Conservation (phyloP, 257 asterid genomes). For the Orobanche coerulescens region DNA sequence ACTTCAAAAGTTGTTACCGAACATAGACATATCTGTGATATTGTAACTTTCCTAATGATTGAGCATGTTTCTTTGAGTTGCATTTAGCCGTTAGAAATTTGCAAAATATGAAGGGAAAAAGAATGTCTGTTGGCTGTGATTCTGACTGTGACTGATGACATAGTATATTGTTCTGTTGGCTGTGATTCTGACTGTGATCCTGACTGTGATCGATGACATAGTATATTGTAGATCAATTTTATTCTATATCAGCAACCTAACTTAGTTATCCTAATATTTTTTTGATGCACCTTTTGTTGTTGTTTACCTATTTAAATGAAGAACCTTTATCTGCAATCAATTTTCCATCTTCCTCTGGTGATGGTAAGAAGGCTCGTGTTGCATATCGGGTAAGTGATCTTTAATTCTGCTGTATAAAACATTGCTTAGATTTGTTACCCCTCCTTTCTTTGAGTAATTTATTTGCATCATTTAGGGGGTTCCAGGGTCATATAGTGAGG, state of each 20-base stretch:
- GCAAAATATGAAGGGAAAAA: too few relatives aligned
- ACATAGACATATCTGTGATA: too few relatives aligned
- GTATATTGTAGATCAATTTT: neutral
- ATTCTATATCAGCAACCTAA: neutral
- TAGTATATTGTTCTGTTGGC: too few relatives aligned
- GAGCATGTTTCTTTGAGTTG: neutral
- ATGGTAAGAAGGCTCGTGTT: conserved; percentile 61
- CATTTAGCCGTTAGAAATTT: neutral
- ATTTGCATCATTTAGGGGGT: conserved; percentile 41
- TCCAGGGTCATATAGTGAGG: conserved; percentile 90
- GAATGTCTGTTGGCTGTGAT: too few relatives aligned
- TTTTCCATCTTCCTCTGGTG: conserved; percentile 29
- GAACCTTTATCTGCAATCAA: conserved; percentile 73
- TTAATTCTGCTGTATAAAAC: neutral
- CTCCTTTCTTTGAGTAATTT: conserved; percentile 16
- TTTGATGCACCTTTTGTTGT: neutral
- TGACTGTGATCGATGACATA: too few relatives aligned
- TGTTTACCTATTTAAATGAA: conserved; percentile 27
- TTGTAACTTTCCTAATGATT: conserved; percentile 7
- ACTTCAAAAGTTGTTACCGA: too few relatives aligned
- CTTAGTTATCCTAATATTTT: neutral
- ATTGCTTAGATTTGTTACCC: neutral
- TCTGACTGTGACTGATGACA: too few relatives aligned
- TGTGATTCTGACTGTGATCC: too few relatives aligned
- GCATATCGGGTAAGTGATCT: conserved; percentile 72